Base-by-base conservation (phyloP, 2,329 filamentous ascomycete genomes). In the Monascus ruber region DNA sequence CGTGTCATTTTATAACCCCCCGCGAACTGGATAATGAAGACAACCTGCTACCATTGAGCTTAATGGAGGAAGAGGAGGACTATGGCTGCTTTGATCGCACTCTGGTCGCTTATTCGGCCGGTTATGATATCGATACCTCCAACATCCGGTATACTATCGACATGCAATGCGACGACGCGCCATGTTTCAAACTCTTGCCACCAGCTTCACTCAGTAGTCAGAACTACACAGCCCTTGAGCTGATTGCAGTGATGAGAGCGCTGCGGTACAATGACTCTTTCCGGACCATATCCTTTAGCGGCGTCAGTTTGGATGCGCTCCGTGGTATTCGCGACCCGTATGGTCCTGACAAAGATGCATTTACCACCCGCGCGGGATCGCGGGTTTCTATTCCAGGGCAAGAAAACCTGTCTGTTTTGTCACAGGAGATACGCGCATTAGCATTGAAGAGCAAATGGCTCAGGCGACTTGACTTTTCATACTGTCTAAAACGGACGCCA, bases 211-310 rank as follows among this genome's bases (percentile, higher is more conserved):
- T 52, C 6, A 63, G 67, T 34, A 63, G 68, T 35, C 60, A 62
- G 8, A 70, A 71, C 31, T 85, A 85, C 51, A 71, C 66, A 2
- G 64, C 69, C 4, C 55, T 78, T 24, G 81, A 84, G 52, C 60
- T 84, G n/a, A 68, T 85, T 26, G 78, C 81, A 4, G 71, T 85
- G n/a, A 72, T 83, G 67, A 71, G 80, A 44, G 71, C 81, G 6
- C 58, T 85, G 38, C 73, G 81, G 32, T 85, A 83, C 57, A 84
- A 85, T 51, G 79, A 84, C 50, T 73, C 69, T 1, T 85, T 84
- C 55, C 66, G 66, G 26, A 76, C 77, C 1, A 77, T 85, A 24
- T 84, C 80, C 0, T 84, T 85, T 51, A 72, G 71, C 26, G 72
- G 73, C 31, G 71, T 83, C 35, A 72, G 70, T 45, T 61, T 85